Evolutionary conservation across 495 filamentous ascomycete species (phyloP).

Genomic region (Aspergillus avenaceus): DNA sequence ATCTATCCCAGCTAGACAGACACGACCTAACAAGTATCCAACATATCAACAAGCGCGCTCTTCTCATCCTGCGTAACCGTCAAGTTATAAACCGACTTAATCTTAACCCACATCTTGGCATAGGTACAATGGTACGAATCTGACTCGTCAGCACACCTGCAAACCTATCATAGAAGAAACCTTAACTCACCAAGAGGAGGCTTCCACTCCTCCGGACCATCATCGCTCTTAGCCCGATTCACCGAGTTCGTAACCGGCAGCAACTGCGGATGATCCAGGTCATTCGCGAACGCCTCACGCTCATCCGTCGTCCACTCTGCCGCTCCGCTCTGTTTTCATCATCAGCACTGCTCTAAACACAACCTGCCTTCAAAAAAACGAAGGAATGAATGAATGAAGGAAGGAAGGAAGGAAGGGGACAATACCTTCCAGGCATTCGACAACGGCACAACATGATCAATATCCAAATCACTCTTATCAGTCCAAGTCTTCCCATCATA

Average conservation of each 20-base stretch:
- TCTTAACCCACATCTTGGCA: constrained; percentile 63
- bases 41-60: constrained; percentile 58
- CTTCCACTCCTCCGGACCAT: constrained; percentile 69
- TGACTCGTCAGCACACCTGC: constrained; percentile 8
- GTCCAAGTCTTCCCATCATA: constrained; percentile 72
- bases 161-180: neutral
- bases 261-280: constrained; percentile 64
- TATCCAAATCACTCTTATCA: constrained; percentile 60
- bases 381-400: neutral
- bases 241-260: constrained; percentile 72
- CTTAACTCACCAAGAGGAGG: constrained; percentile 51
- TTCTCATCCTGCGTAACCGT: constrained; percentile 60
- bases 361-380: neutral
- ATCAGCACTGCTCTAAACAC: neutral
- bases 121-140: constrained; percentile 71
- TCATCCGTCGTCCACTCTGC: constrained; percentile 53
- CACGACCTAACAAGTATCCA: constrained; percentile 53
- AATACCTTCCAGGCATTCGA: constrained; percentile 68
- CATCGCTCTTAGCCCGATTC: constrained; percentile 65
- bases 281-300: constrained; percentile 67
- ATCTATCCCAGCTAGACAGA: neutral
- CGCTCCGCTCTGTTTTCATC: constrained; percentile 33
- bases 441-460: constrained; percentile 73
- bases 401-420: neutral
- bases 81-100: constrained; percentile 60